phyloP scores from a whole-genome alignment of 2,329 filamentous ascomycete species.

The Pseudogymnoascus sp. region DNA sequence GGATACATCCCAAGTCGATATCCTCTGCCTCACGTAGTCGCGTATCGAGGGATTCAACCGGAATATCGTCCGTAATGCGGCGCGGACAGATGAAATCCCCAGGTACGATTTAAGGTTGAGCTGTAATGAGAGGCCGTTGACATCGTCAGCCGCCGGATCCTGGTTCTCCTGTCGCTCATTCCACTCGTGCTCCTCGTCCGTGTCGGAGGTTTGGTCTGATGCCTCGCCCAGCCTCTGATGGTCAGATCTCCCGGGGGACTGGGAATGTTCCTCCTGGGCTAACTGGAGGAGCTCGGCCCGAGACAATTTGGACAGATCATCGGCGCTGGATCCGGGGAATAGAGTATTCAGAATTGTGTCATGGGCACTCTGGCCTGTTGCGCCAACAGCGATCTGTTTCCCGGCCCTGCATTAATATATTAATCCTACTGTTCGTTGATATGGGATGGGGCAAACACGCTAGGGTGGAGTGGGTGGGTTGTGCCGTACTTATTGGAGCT shows the following conservation, averaged over 20 bases:
- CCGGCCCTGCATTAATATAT: conserved; percentile 4
- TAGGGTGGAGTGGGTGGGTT: background rate
- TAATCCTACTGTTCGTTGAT: background rate
- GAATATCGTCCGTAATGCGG: conserved; percentile 5
- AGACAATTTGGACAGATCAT: background rate
- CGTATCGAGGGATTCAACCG: background rate
- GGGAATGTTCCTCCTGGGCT: background rate
- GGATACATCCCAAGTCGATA: background rate
- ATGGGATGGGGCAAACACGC: background rate
- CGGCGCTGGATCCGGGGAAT: conserved; percentile 3
- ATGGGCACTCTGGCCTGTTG: background rate
- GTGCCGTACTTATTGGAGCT: conserved; percentile 4
- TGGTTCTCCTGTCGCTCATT: background rate
- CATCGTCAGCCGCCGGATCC: background rate
- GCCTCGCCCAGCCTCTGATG: background rate
- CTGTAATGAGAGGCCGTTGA: background rate
- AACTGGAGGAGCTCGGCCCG: background rate
- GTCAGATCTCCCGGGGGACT: background rate
- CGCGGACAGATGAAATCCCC: background rate
- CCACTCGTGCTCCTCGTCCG: conserved; percentile 3
- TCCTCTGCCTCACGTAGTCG: background rate
- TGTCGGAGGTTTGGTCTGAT: background rate
- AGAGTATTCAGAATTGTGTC: background rate
- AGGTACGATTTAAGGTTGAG: background rate
- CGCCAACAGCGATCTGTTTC: background rate